A percentile compares a stretch with the other conserved stretches of the same genome.
phyloP scores from a whole-genome alignment of 441 rosid species.

The Pelargonium myrrhifolium region DNA sequence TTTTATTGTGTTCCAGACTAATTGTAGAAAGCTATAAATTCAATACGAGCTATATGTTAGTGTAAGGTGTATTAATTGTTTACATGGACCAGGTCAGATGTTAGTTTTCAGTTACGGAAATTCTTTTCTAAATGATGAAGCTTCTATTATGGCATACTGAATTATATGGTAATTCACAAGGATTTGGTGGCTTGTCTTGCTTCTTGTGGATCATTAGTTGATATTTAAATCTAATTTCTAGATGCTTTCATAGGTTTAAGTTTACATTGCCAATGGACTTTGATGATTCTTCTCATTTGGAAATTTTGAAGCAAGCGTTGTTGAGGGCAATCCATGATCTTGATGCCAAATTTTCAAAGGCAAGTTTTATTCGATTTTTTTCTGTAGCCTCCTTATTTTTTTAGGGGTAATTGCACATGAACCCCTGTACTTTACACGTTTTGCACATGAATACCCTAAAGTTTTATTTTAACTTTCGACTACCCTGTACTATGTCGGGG shows the following conservation, averaged over 20 bases:
- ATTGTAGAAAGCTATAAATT: background rate
- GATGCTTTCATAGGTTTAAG: conserved; percentile 43
- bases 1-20: background rate
- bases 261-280: conserved; percentile 39
- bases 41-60: background rate
- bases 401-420: too few relatives aligned
- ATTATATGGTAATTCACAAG: background rate
- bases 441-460: too few relatives aligned
- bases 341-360: conserved; percentile 77
- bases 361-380: conserved; percentile 20
- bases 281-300: conserved; percentile 69
- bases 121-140: background rate
- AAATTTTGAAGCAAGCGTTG: conserved; percentile 78
- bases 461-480: too few relatives aligned
- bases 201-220: conserved; percentile 2
- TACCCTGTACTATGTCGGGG: too few relatives aligned
- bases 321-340: conserved; percentile 83
- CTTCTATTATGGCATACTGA: background rate
- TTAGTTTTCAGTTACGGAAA: background rate
- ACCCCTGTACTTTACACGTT: too few relatives aligned
- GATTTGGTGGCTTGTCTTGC: background rate
- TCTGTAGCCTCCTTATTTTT: background rate
- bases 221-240: conserved; percentile 7
- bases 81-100: background rate
- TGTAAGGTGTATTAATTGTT: background rate